Conservation (phyloP, 306 rosid species). For the Gastrolobium villosum region DNA sequence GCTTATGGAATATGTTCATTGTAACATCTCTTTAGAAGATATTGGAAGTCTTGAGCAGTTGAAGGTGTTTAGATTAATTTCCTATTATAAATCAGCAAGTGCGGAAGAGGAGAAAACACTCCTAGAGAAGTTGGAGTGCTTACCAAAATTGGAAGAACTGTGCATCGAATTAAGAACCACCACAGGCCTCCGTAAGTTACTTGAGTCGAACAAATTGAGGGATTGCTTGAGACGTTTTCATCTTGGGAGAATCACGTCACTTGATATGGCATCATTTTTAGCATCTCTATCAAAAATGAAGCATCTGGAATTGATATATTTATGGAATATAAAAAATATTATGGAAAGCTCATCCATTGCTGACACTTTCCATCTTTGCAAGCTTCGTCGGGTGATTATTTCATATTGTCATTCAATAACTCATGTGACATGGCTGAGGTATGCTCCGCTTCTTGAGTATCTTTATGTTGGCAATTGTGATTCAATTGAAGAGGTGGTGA, state of each 20-base stretch:
- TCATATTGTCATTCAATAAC: background rate
- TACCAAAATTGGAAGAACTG: slow-evolving; percentile 26
- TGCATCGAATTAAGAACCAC: background rate
- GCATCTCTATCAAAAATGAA: slow-evolving; percentile 5
- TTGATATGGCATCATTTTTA: slow-evolving; percentile 19
- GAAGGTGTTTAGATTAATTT: background rate
- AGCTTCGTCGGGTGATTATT: background rate
- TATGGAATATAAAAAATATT: accelerated
- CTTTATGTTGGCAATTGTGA: accelerated
- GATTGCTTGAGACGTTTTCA: background rate
- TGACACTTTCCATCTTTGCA: background rate
- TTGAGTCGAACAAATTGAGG: background rate
- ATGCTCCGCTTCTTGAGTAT: background rate
- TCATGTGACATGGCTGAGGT: slow-evolving; percentile 46
- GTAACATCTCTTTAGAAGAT: background rate
- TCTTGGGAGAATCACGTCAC: background rate
- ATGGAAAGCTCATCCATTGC: background rate
- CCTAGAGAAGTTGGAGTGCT: slow-evolving; percentile 24
- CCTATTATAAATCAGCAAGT: too few species aligned
- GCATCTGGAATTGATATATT: background rate
- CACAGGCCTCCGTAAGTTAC: background rate
- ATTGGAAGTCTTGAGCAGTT: slow-evolving; percentile 10
- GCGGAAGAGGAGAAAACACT: background rate
- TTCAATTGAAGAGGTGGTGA: slow-evolving; percentile 24
- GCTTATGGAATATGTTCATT: background rate